phyloP scores from a whole-genome alignment of 257 asterid genomes.

The Verbena officinalis region DNA sequence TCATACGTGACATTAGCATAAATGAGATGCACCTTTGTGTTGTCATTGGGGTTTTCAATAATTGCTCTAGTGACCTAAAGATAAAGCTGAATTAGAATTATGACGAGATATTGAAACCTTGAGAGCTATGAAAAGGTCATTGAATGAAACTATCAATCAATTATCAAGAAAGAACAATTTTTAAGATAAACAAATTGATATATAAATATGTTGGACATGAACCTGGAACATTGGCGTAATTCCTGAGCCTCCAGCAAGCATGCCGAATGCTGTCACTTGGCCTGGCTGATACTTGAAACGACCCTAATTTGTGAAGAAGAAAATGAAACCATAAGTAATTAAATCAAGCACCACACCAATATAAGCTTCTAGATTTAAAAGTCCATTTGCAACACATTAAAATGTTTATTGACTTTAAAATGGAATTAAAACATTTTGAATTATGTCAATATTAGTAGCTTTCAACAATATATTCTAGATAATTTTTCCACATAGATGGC shows the following conservation, averaged over 20 bases:
- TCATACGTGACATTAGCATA: conserved; percentile 90
- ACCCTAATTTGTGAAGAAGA: conserved; percentile 39
- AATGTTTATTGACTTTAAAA: too few relatives aligned
- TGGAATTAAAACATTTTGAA: neutral
- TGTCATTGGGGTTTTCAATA: conserved; percentile 79
- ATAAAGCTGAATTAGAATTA: conserved; percentile 13
- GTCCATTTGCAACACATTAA: too few relatives aligned
- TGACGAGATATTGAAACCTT: neutral
- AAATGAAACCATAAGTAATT: neutral
- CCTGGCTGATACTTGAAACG: conserved; percentile 70
- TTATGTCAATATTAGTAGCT: neutral
- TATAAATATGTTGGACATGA: conserved; percentile 13
- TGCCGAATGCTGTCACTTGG: conserved; percentile 66
- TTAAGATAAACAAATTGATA: conserved; percentile 5
- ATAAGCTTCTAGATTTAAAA: too few relatives aligned
- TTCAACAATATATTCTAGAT: neutral
- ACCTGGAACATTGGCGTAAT: conserved; percentile 80
- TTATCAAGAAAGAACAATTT: conserved; percentile 13
- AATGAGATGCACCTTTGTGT: conserved; percentile 75
- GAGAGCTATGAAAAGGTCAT: neutral
- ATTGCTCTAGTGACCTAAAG: conserved; percentile 88
- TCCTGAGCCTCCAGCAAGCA: conserved; percentile 80
- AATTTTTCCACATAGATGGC: neutral
- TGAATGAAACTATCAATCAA: neutral
- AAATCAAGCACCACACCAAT: too few relatives aligned